Base-by-base conservation (phyloP, 1,284 basidiomycete genomes). In the Irpex sp. region DNA sequence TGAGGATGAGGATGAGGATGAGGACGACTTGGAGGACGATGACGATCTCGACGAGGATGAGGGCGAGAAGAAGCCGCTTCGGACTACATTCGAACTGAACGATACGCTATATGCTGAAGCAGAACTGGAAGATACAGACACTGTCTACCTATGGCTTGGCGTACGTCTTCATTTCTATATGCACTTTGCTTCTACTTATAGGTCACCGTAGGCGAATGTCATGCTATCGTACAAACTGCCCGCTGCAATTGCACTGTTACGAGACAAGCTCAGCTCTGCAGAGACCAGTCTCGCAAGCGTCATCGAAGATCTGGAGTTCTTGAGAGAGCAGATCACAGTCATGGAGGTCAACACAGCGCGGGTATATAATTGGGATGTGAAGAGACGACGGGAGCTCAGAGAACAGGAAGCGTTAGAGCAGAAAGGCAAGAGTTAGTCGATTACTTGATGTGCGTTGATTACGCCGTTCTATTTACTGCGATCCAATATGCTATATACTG, bases 291-390 rank as follows among this genome's bases (percentile, higher is more conserved):
- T 97, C 51, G 73, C 80, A 37, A 87, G 89, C 70, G 88, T 91
- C 0, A 82, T 91, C 59, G 93, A 96, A 72, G 97, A 99, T 74
- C 81, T 98, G 36, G 96, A 96, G 72, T 99, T 95, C 75, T 78
- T 99, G 65, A 83, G 96, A 61, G 97, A 99, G 74, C 97, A 99
- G 76, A 85, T 97, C 60, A 99, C 97, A 3, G 87, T 97, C 13
- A 98, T 98, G 92, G 96, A 99, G 75, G 97, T 99, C 65, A 98
- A 98, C 75, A 97, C 94, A 31, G 97, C 97, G 6, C 82, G 97
- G 44, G 91, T 98, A 61, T 98, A 97, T 76, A 99, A 99, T 73
- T 96, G 92, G 91, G 95, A 97, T 74, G 94, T 97, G 54, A 94
- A 93, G 73, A 80, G 91, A 66, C 80, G 94, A 71, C 80, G 93